These are phyloP conservation scores for Pichia sp. DNA, from an alignment of 1,139 yeast species.

Conservation along the genomic window DNA sequence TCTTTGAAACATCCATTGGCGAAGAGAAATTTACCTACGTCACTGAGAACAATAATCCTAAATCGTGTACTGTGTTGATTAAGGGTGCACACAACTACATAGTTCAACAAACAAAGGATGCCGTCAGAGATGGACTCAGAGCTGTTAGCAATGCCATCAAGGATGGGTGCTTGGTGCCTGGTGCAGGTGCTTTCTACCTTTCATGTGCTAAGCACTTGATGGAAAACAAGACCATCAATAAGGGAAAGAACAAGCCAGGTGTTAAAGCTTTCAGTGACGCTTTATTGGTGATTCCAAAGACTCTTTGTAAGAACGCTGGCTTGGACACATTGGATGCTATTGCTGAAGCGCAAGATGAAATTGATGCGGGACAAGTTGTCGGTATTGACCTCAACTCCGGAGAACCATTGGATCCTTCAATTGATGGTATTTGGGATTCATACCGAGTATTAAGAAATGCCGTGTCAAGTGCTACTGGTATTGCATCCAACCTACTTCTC, in stretches of 20 bases:
- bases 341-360: slow-evolving; percentile 85
- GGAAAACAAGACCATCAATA: slow-evolving; percentile 45
- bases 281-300: slow-evolving; percentile 83
- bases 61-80: slow-evolving; percentile 84
- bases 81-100: slow-evolving; percentile 90
- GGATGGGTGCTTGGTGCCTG: slow-evolving; percentile 84
- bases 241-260: slow-evolving; percentile 88
- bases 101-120: slow-evolving; percentile 89
- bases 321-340: slow-evolving; percentile 87
- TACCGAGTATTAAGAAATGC: slow-evolving; percentile 92
- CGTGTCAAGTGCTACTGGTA: slow-evolving; percentile 86
- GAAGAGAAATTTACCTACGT: slow-evolving; percentile 97
- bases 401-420: slow-evolving; percentile 91
- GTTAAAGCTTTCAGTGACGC: slow-evolving; percentile 93
- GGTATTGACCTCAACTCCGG: slow-evolving; percentile 91
- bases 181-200: slow-evolving; percentile 94
- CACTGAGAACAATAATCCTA: slow-evolving; percentile 87
- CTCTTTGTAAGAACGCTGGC: slow-evolving; percentile 88
- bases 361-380: slow-evolving; percentile 69
- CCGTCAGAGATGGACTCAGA: slow-evolving; percentile 93
- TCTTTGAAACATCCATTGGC: slow-evolving; percentile 88
- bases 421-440: slow-evolving; percentile 96
- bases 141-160: slow-evolving; percentile 88
- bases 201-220: slow-evolving; percentile 68
- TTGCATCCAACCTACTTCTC: slow-evolving; percentile 82